Conservation (phyloP, 164 flowering plant species). For the Tetrastigma voinierianum region DNA sequence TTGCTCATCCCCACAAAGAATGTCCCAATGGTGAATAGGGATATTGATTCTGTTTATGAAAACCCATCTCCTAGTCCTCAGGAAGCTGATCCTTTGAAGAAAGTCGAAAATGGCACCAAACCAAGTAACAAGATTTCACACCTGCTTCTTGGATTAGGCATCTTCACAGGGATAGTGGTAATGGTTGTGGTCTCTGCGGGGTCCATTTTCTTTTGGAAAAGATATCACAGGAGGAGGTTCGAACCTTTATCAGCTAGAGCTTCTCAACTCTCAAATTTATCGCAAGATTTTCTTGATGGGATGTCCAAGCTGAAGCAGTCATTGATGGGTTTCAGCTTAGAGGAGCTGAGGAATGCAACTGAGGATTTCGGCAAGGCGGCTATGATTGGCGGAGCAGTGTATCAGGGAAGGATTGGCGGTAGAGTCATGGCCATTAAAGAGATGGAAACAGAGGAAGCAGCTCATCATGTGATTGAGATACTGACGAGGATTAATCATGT, state of each 20-base stretch:
- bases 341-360: conserved; percentile 56
- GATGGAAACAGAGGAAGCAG: conserved; percentile 46
- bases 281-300: conserved; percentile 44
- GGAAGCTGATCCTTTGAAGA: conserved; percentile 16
- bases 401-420: conserved; percentile 41
- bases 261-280: conserved; percentile 30
- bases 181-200: conserved; percentile 13
- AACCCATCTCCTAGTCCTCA: conserved; percentile 20
- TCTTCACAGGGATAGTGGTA: conserved; percentile 8
- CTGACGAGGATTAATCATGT: conserved; percentile 61
- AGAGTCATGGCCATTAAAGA: conserved; percentile 45
- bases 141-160: conserved; percentile 20
- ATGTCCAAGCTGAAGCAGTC: conserved; percentile 46
- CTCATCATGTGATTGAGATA: conserved; percentile 35
- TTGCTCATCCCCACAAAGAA: conserved; percentile 32
- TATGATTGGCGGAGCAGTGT: conserved; percentile 36
- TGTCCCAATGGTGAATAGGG: conserved; percentile 24
- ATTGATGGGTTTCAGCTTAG: conserved; percentile 38
- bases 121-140: conserved; percentile 5
- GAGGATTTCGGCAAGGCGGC: conserved; percentile 44
- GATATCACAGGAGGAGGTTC: conserved; percentile 16
- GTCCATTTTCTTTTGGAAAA: conserved; percentile 15
- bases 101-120: background rate
- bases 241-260: conserved; percentile 22
- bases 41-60: conserved; percentile 6